Base-by-base conservation (phyloP, 768 basidiomycete genomes). In the Rhizopogon sp. region DNA sequence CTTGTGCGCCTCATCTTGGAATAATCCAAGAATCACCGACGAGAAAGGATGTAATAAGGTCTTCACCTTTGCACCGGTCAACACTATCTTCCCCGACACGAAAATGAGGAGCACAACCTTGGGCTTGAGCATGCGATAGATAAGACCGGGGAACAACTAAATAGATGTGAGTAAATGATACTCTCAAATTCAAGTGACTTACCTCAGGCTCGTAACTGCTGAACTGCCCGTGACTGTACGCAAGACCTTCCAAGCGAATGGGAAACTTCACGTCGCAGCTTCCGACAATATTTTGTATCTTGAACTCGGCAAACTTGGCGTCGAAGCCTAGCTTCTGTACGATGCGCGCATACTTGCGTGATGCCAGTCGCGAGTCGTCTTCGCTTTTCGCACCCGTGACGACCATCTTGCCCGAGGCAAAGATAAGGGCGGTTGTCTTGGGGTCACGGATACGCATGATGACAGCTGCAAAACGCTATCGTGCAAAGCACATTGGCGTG, bases 371-470 rank as follows among this genome's bases (percentile, higher is more conserved):
- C 64, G 93, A 95, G 67, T 99, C 95, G 71, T 98, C 96, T 73
- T 98, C 96, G 33, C 91, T 93, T 80, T 98, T 99, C 46, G 97
- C 97, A 69, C 97, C 97, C 40, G 97, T 98, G 56, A 98, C 96
- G 71, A 99, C 97, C 92, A 99, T 98, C 83, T 98, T 99, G 68
- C 97, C 97, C 55, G 93, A 96, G 35, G 97, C 97, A 72, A 99
- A 99, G 73, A 99, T 98, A 63, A 99, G 85, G 22, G 96, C 97
- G 50, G 97, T 99, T 56, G 97, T 99, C 80, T 99, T 99, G 50
- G 97, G 97, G 64, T 98, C 97, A 62, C 97, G 94, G 68, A 99
- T 98, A 73, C 97, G 93, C 97, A 99, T 99, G 76, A 99, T 98
- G 63, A 98, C 97, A 57, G 97, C 97, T 64, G 96, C 97, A 79